Percentiles rank a stretch among this genome's conserved stretches.
Evolutionary conservation across 345 rosid genomes (phyloP).

Genomic region (Limnanthes douglasii): DNA sequence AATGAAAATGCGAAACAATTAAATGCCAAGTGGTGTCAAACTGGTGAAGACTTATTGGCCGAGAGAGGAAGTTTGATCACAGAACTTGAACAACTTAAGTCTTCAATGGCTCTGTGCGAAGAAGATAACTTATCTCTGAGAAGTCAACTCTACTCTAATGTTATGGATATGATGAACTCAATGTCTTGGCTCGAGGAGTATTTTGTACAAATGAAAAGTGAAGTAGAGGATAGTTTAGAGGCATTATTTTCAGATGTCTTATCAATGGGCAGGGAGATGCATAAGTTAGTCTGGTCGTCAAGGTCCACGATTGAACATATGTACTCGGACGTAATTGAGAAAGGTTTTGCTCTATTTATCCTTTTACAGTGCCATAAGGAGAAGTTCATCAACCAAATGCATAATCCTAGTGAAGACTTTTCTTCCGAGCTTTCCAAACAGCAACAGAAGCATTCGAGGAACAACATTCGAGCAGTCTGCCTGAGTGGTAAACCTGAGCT

Average conservation of each 20-base stretch:
- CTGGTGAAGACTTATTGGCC: conserved; percentile 30
- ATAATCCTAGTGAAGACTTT: conserved; percentile 13
- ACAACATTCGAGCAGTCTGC: conserved; percentile 7
- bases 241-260: conserved; percentile 26
- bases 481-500: conserved; percentile 7
- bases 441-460: conserved; percentile 7
- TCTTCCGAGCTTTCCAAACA: conserved; percentile 7
- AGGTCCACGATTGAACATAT: conserved; percentile 43
- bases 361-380: conserved; percentile 33
- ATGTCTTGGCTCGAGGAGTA: conserved; percentile 43
- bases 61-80: conserved; percentile 32
- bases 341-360: conserved; percentile 32
- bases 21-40: conserved; percentile 39
- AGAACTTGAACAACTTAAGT: conserved; percentile 48
- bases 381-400: conserved; percentile 17
- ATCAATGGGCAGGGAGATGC: conserved; percentile 32
- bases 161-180: conserved; percentile 29
- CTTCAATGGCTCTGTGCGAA: conserved; percentile 30
- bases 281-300: conserved; percentile 20
- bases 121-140: conserved; percentile 32
- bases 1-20: conserved; percentile 41
- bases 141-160: conserved; percentile 22
- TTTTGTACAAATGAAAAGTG: conserved; percentile 42
- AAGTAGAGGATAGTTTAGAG: conserved; percentile 35
- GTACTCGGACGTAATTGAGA: conserved; percentile 37